Conservation (phyloP, 2,329 filamentous ascomycete species). For the Paecilomyces variotii region DNA sequence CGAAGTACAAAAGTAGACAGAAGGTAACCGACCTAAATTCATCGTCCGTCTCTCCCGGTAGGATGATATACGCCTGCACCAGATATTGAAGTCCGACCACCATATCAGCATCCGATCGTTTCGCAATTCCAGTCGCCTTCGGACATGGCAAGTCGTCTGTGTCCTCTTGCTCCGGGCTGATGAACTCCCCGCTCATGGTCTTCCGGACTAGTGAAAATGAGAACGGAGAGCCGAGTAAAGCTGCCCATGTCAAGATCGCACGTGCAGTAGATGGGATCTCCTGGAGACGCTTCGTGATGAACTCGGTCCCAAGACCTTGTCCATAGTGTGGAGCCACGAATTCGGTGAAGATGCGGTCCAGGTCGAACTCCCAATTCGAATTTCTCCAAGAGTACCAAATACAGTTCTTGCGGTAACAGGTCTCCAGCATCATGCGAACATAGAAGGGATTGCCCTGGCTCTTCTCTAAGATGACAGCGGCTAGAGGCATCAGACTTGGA, state of each 20-base stretch:
- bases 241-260: constrained; percentile 77
- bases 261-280: constrained; percentile 69
- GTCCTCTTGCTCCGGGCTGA: constrained; percentile 46
- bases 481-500: constrained; percentile 67
- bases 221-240: constrained; percentile 72
- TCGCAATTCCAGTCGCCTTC: constrained; percentile 40
- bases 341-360: constrained; percentile 72
- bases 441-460: constrained; percentile 86
- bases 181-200: constrained; percentile 67
- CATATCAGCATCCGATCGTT: constrained; percentile 56
- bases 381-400: constrained; percentile 86
- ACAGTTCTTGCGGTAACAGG: constrained; percentile 76
- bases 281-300: constrained; percentile 67
- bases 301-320: constrained; percentile 71
- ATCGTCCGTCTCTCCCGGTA: constrained; percentile 76
- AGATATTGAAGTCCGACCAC: constrained; percentile 73
- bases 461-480: constrained; percentile 80
- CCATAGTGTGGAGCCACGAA: constrained; percentile 74
- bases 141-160: constrained; percentile 28
- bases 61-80: constrained; percentile 70
- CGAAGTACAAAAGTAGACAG: not conserved
- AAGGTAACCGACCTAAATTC: constrained; percentile 50
- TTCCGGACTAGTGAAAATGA: constrained; percentile 73
- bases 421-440: constrained; percentile 81
- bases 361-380: constrained; percentile 73